phyloP scores from a whole-genome alignment of 805 yeast species.

The Wickerhamiella spandovensis region DNA sequence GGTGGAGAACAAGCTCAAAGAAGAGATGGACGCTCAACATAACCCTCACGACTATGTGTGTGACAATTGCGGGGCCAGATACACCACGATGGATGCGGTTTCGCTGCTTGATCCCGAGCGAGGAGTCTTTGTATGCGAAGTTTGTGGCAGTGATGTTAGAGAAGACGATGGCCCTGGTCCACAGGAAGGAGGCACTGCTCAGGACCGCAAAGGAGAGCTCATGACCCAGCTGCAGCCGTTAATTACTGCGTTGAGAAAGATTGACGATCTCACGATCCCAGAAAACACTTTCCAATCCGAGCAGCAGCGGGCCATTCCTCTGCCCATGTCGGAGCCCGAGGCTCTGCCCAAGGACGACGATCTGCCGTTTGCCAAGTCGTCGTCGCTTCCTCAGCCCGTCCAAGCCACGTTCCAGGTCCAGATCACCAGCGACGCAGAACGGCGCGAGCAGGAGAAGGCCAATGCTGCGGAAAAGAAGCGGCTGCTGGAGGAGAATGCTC shows the following conservation, averaged over 20 bases:
- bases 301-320: slow-evolving; percentile 65
- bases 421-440: slow-evolving; percentile 77
- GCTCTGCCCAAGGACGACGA: slow-evolving; percentile 10
- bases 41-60: slow-evolving; percentile 93
- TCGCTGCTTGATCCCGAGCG: slow-evolving; percentile 67
- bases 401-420: slow-evolving; percentile 81
- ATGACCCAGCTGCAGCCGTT: slow-evolving; percentile 87
- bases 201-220: slow-evolving; percentile 64
- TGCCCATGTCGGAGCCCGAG: slow-evolving; percentile 11
- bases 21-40: slow-evolving; percentile 69
- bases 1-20: slow-evolving; percentile 63
- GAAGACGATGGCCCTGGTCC: slow-evolving; percentile 85
- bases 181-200: slow-evolving; percentile 55
- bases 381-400: slow-evolving; percentile 24
- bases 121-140: slow-evolving; percentile 69
- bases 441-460: slow-evolving; percentile 54
- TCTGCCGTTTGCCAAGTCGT: slow-evolving; percentile 2
- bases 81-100: slow-evolving; percentile 77
- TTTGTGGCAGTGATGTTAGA: slow-evolving; percentile 60
- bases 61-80: slow-evolving; percentile 69
- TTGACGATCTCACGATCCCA: slow-evolving; percentile 66
- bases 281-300: slow-evolving; percentile 86
- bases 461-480: slow-evolving; percentile 54
- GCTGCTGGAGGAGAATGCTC: slow-evolving; percentile 75
- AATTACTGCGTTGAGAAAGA: slow-evolving; percentile 65